These are phyloP conservation scores for Cytospora leucostoma DNA, from an alignment of 2,329 filamentous ascomycete species.

Conservation along the genomic window DNA sequence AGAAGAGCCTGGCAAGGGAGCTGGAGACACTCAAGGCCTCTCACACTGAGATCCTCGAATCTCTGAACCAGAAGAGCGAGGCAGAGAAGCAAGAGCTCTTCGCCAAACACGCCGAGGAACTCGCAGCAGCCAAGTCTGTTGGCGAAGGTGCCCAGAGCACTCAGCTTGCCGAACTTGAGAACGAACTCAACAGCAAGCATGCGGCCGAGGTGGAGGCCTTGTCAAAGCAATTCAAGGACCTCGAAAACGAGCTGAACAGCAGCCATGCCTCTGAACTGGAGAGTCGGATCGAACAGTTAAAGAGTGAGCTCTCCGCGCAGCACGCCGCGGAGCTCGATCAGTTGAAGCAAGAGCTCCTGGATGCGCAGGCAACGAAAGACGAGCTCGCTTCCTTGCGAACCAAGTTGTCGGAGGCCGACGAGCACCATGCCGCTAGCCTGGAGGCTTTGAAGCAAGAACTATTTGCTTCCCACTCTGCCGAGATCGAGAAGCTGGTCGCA, in stretches of 20 bases:
- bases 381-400: conserved; percentile 35
- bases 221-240: conserved; percentile 24
- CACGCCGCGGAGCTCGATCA: conserved; percentile 41
- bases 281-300: conserved; percentile 37
- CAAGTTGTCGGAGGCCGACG: conserved; percentile 39
- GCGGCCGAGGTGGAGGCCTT: conserved; percentile 34
- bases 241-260: conserved; percentile 22
- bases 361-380: conserved; percentile 37
- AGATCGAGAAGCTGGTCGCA: conserved; percentile 50
- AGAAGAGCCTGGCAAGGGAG: conserved; percentile 43
- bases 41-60: conserved; percentile 46
- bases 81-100: conserved; percentile 43
- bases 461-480: conserved; percentile 45
- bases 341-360: conserved; percentile 39
- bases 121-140: conserved; percentile 34
- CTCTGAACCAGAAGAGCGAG: conserved; percentile 45
- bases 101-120: conserved; percentile 37
- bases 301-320: conserved; percentile 38
- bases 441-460: conserved; percentile 45
- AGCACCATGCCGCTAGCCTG: conserved; percentile 39
- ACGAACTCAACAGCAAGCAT: conserved; percentile 34
- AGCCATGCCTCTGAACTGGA: conserved; percentile 40
- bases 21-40: conserved; percentile 46
- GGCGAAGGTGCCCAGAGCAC: conserved; percentile 33
- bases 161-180: conserved; percentile 30